Conservation (phyloP, 1,139 yeast genomes). For the Debaryomyces singareniensis region DNA sequence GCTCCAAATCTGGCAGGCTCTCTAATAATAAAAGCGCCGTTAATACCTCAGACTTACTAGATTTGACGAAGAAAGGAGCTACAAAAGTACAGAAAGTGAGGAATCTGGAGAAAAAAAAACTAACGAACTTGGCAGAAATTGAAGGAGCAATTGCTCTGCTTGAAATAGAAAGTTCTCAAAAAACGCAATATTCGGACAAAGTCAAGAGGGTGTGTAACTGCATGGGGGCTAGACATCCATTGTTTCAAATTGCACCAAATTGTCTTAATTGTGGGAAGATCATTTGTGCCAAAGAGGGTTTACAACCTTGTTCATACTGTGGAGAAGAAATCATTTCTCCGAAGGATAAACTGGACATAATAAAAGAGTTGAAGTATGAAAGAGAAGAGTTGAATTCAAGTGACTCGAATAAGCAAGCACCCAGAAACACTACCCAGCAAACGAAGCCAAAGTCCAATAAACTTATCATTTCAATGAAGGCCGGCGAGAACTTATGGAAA, state of each 20-base stretch:
- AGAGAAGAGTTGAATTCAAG: constrained; percentile 15
- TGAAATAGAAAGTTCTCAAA: constrained; percentile 17
- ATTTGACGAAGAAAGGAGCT: constrained; percentile 16
- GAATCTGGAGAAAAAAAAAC: constrained; percentile 29
- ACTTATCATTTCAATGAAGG: constrained; percentile 46
- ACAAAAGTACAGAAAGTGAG: constrained; percentile 18
- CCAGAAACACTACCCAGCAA: constrained; percentile 13
- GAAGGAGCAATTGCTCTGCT: constrained; percentile 35
- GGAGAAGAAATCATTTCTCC: constrained; percentile 57
- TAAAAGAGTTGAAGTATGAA: constrained; percentile 45
- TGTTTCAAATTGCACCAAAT: constrained; percentile 87
- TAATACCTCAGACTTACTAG: constrained; percentile 35
- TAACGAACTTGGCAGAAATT: constrained; percentile 53
- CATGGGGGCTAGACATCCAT: constrained; percentile 78
- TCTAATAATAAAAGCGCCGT: constrained; percentile 17
- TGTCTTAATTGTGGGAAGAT: constrained; percentile 93
- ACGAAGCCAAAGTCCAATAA: constrained; percentile 17
- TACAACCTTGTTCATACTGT: constrained; percentile 86
- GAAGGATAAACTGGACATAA: constrained; percentile 57
- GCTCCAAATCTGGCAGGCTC: constrained; percentile 3
- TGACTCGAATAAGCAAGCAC: constrained; percentile 7
- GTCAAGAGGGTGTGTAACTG: constrained; percentile 56
- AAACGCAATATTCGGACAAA: constrained; percentile 8
- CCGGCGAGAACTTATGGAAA: constrained; percentile 60
- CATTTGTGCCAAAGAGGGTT: constrained; percentile 82